phyloP scores from a whole-genome alignment of 371 early-diverging fungal species.

The Circinella minor region DNA sequence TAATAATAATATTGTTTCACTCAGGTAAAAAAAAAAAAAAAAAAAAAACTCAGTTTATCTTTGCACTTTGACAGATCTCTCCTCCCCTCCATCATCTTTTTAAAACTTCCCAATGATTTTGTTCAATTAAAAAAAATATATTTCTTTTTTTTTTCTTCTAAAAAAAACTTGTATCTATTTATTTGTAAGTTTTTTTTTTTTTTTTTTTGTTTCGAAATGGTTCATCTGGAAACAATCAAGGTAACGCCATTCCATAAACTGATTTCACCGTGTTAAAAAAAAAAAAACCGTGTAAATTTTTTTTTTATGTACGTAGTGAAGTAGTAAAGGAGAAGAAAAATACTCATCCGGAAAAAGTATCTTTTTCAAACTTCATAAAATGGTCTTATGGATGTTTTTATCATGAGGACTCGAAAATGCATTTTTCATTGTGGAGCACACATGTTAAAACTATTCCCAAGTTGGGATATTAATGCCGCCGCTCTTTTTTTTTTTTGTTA shows the following conservation, averaged over 20 bases:
- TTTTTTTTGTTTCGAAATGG: not conserved
- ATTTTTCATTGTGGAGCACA: not conserved
- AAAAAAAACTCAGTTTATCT: too few species aligned
- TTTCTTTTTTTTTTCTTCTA: not conserved
- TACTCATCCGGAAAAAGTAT: not conserved
- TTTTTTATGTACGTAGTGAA: slow-evolving; percentile 8
- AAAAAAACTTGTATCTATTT: not conserved
- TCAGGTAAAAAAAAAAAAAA: too few species aligned
- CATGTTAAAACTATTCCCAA: slow-evolving; percentile 63
- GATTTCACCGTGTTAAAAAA: not conserved
- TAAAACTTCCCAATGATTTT: too few species aligned
- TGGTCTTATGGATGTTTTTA: not conserved
- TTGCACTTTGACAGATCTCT: not conserved
- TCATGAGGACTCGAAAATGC: not conserved
- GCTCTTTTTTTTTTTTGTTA: too few species aligned
- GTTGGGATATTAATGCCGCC: slow-evolving; percentile 31
- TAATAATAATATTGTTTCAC: too few species aligned
- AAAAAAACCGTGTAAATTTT: slow-evolving; percentile 7
- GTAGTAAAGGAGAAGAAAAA: not conserved
- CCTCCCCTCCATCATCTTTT: not conserved
- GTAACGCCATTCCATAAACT: slow-evolving; percentile 9
- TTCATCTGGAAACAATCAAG: not conserved
- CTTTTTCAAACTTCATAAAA: not conserved
- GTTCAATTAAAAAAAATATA: too few species aligned
- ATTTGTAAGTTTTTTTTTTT: not conserved